Base-by-base conservation (phyloP, 1,284 basidiomycete genomes). In the Malassezia slooffiae region DNA sequence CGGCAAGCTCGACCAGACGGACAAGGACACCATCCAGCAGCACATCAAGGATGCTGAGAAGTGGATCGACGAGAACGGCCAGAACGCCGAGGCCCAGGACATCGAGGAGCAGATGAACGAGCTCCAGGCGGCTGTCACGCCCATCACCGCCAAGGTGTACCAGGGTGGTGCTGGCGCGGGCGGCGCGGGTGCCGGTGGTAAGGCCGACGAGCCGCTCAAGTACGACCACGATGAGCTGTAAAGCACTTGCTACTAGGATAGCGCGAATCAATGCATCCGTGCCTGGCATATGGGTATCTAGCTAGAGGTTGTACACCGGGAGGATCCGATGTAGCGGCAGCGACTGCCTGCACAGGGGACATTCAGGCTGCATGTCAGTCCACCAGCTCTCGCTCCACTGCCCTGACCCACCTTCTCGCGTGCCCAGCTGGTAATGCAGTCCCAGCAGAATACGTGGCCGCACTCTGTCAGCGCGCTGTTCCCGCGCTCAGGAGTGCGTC, bases 391-490 rank as follows among this genome's bases (percentile, higher is more conserved):
- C n/a, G n/a, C n/a, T n/a, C n/a, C n/a, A n/a, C n/a, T n/a, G n/a
- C n/a, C n/a, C n/a, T n/a, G n/a, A n/a, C n/a, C n/a, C n/a, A n/a
- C 71, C 79, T 90, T 93, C 70, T 91, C 88, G 62, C 82, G 74
- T 4, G 80, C 79, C 88, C 89, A 84, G 34, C 82, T 79, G 37
- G 83, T 77, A 37, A 93, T 84, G 66, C 88, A 93, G 51, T 76
- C 79, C 88, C 88, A 93, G 65, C 87, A 90, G 70, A 91, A 93
- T 28, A 91, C 70, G 72, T 93, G 88, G 0, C 89, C 89, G 59
- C 88, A 93, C 66, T 91, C 87, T 0, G 88, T 93, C 20, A 85
- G 81, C 55, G 82, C 83, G 43, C 81, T 79, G 82, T 50, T 48
- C 51, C 65, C 53, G 43, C 50, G 41, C 47, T 62, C 21, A 49